Base-by-base conservation (phyloP, 129 eudicot species). In the Flaveria bidentis region DNA sequence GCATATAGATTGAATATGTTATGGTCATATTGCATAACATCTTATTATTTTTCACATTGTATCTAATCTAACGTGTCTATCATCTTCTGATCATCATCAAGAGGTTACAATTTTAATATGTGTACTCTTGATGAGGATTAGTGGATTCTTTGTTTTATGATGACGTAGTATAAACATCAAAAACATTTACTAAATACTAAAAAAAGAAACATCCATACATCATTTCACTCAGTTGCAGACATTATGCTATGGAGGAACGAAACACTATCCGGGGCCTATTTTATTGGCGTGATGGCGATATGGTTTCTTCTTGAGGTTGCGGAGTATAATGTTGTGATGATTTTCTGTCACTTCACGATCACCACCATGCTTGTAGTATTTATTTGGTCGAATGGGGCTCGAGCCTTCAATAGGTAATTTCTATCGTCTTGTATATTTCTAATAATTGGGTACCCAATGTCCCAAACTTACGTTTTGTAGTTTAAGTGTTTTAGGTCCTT, bases 271-370 rank as follows among this genome's bases (percentile, higher is more conserved):
- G 82, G 82, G 47, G 79, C 82, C 2, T 11, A 81, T 41, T 68
- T 81, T 17, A 23, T 61, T 22, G 84, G 64, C 18, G 71, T 84
- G 10, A 51, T 77, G 45, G 18, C 67, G 7, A 72, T 86, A 63
- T 91, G 97, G 97, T 81, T 73, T 68, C 85, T 91, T 9, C 88
- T 91, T 15, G 91, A 88, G 80, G 81, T 88, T 14, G 82, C 78
- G 6, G 89, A 86, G 16, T 91, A 84, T 79, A 88, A 56, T 36
- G 71, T 91, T 6, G 76, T 91, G 28, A 81, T 91, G 2, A 68
- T 91, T 1, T 17, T 88, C 9, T 91, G 86, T 72, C 89, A 86
- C 81, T 44, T 79, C 45, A 72, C 74, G 55, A 86, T 88, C 84
- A 86, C 89, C 7, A 28, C 75, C 16, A 91, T 91, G 97, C 83